Evolutionary conservation across 108 stramenopile species (phyloP).

Genomic region (Fragilaria radians): DNA sequence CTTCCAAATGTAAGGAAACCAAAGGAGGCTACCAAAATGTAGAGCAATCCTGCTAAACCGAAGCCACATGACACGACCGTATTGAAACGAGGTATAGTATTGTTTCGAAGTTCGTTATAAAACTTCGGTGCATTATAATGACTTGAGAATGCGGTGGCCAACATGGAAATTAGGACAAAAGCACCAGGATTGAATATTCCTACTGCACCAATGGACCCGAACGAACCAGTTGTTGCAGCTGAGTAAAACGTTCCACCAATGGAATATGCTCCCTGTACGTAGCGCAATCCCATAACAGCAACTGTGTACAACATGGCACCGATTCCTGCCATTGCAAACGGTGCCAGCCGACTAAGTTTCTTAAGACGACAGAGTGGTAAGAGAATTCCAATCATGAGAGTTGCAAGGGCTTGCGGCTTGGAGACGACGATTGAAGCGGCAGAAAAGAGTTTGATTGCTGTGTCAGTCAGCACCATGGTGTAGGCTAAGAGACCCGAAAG

Average conservation of each 20-base stretch:
- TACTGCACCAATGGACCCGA: constrained; percentile 59
- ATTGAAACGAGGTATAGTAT: constrained; percentile 59
- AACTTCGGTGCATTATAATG: constrained; percentile 92
- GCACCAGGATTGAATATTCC: constrained; percentile 25
- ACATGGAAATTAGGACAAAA: constrained; percentile 84
- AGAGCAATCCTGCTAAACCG: constrained; percentile 43
- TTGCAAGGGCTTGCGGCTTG: constrained; percentile 48
- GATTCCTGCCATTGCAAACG: constrained; percentile 84
- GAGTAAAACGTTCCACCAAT: constrained; percentile 22
- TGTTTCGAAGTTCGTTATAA: constrained; percentile 79
- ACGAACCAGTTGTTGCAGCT: constrained; percentile 43
- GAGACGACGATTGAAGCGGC: constrained; percentile 35
- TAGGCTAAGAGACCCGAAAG: constrained; percentile 22
- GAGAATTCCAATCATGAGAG: constrained; percentile 64
- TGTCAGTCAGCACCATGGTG: constrained; percentile 78
- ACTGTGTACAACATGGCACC: constrained; percentile 79
- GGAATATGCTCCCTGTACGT: constrained; percentile 64
- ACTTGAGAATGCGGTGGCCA: constrained; percentile 88
- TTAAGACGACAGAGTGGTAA: constrained; percentile 93
- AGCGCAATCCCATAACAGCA: constrained; percentile 60
- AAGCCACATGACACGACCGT: constrained; percentile 65
- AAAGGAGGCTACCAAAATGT: constrained; percentile 51
- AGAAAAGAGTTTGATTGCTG: constrained; percentile 24
- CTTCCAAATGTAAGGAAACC: constrained; percentile 88
- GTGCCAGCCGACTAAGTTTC: constrained; percentile 73